A percentile compares a stretch with the other conserved stretches of the same genome.
phyloP scores from a whole-genome alignment of 768 basidiomycete genomes.

The Lactarius vividus region DNA sequence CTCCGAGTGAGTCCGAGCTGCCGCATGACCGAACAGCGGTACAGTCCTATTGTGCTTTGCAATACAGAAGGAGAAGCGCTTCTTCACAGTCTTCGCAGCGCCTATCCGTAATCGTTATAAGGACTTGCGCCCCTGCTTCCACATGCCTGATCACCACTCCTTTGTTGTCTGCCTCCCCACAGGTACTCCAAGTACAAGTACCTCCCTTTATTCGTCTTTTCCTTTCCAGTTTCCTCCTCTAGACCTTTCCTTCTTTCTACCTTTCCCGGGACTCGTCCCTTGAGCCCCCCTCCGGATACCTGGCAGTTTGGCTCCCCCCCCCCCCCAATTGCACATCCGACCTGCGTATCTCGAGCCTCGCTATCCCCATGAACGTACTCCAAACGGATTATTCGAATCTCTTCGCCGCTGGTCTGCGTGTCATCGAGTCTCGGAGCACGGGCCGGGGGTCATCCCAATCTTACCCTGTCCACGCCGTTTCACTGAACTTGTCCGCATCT shows the following conservation, averaged over 20 bases:
- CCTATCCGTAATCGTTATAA: slow-evolving; percentile 26
- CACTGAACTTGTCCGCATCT: neutral
- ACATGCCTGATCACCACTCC: neutral
- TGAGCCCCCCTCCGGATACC: slow-evolving; percentile 3
- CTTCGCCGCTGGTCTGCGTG: slow-evolving; percentile 25
- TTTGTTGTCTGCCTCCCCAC: slow-evolving; percentile 10
- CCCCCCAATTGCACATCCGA: neutral
- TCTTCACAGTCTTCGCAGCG: slow-evolving; percentile 6
- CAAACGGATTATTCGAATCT: slow-evolving; percentile 26
- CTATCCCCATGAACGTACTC: slow-evolving; percentile 10
- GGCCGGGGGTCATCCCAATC: slow-evolving; percentile 1
- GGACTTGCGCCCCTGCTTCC: neutral
- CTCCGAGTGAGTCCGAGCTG: neutral
- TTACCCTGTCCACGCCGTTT: neutral
- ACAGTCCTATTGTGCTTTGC: neutral
- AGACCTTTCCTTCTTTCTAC: neutral
- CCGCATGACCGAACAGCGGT: neutral
- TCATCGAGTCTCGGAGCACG: slow-evolving; percentile 16
- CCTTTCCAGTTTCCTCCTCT: slow-evolving; percentile 19
- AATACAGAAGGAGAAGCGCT: neutral
- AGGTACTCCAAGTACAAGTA: slow-evolving; percentile 20
- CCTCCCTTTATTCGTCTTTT: slow-evolving; percentile 14
- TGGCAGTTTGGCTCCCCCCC: neutral
- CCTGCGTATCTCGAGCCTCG: neutral
- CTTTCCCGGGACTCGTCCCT: slow-evolving; percentile 4